phyloP scores from a whole-genome alignment of 1,139 yeast genomes.

The Kluyveromyces sp. region DNA sequence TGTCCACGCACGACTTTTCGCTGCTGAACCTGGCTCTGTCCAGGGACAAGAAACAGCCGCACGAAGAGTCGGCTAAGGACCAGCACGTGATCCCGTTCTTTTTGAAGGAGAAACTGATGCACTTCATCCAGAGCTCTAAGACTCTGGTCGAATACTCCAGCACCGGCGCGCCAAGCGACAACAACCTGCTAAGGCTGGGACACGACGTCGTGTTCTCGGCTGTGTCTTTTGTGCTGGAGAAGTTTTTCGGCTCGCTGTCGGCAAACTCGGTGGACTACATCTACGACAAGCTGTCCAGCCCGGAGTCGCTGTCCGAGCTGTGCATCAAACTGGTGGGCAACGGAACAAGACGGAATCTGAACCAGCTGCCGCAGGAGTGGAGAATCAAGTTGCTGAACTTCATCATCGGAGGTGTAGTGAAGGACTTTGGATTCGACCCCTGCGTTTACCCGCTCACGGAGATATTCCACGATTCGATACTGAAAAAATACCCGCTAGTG shows the following conservation, averaged over 20 bases:
- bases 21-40: conserved; percentile 19
- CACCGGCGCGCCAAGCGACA: too few species aligned
- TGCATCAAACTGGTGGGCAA: conserved; percentile 21
- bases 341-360: conserved; percentile 20
- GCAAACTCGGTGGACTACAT: conserved; percentile 50
- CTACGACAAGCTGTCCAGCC: conserved; percentile 40
- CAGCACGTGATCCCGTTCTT: conserved; percentile 23
- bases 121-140: conserved; percentile 53
- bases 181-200: conserved; percentile 51
- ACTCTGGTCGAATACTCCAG: conserved; percentile 57
- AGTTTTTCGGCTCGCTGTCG: conserved; percentile 41
- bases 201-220: conserved; percentile 47
- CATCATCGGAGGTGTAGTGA: conserved; percentile 61
- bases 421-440: conserved; percentile 73
- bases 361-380: conserved; percentile 17
- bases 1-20: conserved; percentile 23
- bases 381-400: conserved; percentile 39
- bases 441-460: conserved; percentile 58
- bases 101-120: conserved; percentile 33
- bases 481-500: conserved; percentile 58
- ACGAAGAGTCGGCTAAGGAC: background rate
- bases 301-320: conserved; percentile 18
- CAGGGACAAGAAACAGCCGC: conserved; percentile 4
- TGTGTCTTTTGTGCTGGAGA: conserved; percentile 54
- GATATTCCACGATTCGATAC: conserved; percentile 54